phyloP scores from a whole-genome alignment of 192 early-diverging fungal genomes.

The Coemansia sp. region DNA sequence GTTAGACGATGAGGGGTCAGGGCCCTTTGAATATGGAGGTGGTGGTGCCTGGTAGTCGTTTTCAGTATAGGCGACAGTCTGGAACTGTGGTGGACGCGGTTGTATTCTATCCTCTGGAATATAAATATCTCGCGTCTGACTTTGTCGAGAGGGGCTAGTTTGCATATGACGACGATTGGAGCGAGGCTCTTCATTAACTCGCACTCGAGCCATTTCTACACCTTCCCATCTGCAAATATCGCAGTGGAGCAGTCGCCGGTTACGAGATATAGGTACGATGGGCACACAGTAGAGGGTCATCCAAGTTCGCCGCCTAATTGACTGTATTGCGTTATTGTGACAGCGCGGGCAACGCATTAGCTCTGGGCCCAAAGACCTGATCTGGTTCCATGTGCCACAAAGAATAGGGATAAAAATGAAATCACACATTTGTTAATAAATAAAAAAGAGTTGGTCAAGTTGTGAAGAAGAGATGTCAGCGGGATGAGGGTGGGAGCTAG shows the following conservation, averaged over 20 bases:
- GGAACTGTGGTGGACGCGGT: slow-evolving; percentile 19
- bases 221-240: slow-evolving; percentile 50
- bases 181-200: slow-evolving; percentile 4
- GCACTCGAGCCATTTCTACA: slow-evolving; percentile 12
- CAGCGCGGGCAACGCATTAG: slow-evolving; percentile 37
- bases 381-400: slow-evolving; percentile 39
- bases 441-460: not conserved
- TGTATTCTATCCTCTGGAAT: slow-evolving; percentile 7
- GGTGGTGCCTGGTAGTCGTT: slow-evolving; percentile 44
- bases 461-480: not conserved
- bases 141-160: not conserved
- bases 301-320: slow-evolving; percentile 47
- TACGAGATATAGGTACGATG: slow-evolving; percentile 34
- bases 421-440: slow-evolving; percentile 27
- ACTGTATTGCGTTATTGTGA: slow-evolving; percentile 42
- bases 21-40: slow-evolving; percentile 19
- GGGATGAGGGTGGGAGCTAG: not conserved
- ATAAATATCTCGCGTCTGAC: slow-evolving; percentile 9
- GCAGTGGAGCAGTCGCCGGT: slow-evolving; percentile 35
- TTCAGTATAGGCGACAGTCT: slow-evolving; percentile 29
- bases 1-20: not conserved
- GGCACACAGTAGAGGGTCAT: slow-evolving; percentile 45
- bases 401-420: slow-evolving; percentile 40
- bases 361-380: slow-evolving; percentile 37
- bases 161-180: slow-evolving; percentile 6